phyloP scores from a whole-genome alignment of 495 filamentous ascomycete genomes.

The Podospora pseudoanserina region DNA sequence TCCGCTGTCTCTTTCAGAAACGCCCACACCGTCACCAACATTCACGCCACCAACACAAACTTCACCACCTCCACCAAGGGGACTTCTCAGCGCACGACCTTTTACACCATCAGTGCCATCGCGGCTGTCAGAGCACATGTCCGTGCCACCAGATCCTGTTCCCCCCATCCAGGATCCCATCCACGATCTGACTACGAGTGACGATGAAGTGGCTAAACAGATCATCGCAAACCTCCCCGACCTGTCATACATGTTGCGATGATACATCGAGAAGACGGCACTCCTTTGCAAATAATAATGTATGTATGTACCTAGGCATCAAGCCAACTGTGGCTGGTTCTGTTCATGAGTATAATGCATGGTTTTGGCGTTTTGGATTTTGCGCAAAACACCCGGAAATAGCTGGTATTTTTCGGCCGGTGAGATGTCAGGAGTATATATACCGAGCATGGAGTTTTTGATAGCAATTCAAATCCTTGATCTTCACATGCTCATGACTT shows the following conservation, averaged over 20 bases:
- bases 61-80: not conserved
- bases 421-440: not conserved
- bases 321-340: not conserved
- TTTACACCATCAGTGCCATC: not conserved
- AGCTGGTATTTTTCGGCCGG: not conserved
- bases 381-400: not conserved
- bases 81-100: not conserved
- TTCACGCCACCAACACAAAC: not conserved
- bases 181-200: not conserved
- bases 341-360: constrained; percentile 8
- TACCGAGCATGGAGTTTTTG: not conserved
- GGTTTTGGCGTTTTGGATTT: constrained; percentile 9
- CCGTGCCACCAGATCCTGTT: not conserved
- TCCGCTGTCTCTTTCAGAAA: not conserved
- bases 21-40: not conserved
- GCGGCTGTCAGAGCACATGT: not conserved
- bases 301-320: not conserved
- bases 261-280: constrained; percentile 35
- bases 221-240: constrained; percentile 47
- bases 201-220: constrained; percentile 12
- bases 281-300: not conserved
- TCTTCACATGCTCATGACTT: not conserved
- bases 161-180: not conserved
- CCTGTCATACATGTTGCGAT: constrained; percentile 53
- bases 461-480: not conserved